Conservation (phyloP, 768 basidiomycete species). For the Boletus rufocinnamomeus region DNA sequence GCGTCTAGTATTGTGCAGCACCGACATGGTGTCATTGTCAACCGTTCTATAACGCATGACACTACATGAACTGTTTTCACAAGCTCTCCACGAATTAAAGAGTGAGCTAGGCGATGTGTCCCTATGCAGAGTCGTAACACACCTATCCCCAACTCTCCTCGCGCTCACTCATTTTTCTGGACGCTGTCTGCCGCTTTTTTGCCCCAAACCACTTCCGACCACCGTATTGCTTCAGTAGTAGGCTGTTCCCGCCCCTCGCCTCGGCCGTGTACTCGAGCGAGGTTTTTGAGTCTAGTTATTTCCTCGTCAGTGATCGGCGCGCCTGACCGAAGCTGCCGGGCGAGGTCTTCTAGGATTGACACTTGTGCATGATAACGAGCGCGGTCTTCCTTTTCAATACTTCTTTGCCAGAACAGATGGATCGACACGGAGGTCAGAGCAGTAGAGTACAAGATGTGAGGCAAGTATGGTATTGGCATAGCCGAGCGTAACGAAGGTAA, state of each 20-base stretch:
- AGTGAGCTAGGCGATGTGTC: neutral
- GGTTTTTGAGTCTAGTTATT: constrained; percentile 52
- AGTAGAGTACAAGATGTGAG: constrained; percentile 64
- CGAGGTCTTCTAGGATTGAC: constrained; percentile 63
- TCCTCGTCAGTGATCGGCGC: constrained; percentile 50
- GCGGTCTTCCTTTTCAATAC: constrained; percentile 51
- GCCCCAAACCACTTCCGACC: constrained; percentile 56
- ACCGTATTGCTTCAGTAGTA: constrained; percentile 35
- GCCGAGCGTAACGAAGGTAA: neutral
- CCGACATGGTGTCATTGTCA: neutral
- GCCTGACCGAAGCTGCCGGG: constrained; percentile 50
- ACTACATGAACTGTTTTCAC: neutral
- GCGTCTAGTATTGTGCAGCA: neutral
- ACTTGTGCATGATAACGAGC: constrained; percentile 56
- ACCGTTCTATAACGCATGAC: neutral
- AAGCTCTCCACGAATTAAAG: neutral
- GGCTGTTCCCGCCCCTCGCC: constrained; percentile 16
- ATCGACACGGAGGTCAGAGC: constrained; percentile 68
- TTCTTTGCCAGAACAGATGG: constrained; percentile 60
- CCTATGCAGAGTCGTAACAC: neutral
- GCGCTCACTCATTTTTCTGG: constrained; percentile 39
- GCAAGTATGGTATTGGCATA: constrained; percentile 49
- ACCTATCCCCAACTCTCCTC: constrained; percentile 43
- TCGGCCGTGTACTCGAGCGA: constrained; percentile 45
- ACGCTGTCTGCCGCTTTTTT: constrained; percentile 26